These are phyloP conservation scores for Suillus spraguei DNA, from an alignment of 768 basidiomycete species.

Conservation along the genomic window DNA sequence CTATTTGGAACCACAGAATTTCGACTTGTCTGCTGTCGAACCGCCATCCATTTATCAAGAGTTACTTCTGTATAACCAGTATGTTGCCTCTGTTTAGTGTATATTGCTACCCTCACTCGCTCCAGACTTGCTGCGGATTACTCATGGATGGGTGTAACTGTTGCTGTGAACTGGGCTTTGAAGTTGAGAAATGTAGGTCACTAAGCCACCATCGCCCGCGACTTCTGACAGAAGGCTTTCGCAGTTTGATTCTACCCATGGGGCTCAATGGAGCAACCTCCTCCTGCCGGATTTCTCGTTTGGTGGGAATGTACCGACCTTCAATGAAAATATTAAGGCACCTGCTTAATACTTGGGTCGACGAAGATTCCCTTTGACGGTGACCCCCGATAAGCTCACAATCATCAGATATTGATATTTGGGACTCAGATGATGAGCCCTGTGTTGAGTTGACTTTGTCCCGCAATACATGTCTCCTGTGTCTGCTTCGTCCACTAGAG, in stretches of 20 bases:
- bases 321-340: too few relatives aligned
- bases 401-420: too few relatives aligned
- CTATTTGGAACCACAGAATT: conserved; percentile 1
- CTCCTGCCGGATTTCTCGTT: neutral
- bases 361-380: too few relatives aligned
- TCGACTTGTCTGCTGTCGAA: conserved; percentile 7
- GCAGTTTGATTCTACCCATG: neutral
- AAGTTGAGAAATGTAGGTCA: neutral
- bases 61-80: conserved; percentile 7
- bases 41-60: conserved; percentile 1
- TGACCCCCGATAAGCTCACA: too few relatives aligned
- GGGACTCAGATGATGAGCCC: too few relatives aligned
- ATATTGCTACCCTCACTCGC: too few relatives aligned
- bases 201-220: neutral
- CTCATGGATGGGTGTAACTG: too few relatives aligned
- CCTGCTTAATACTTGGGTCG: too few relatives aligned
- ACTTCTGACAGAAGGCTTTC: neutral
- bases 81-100: neutral
- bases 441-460: too few relatives aligned
- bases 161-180: neutral
- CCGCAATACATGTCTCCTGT: too few relatives aligned
- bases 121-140: too few relatives aligned
- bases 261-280: neutral
- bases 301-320: neutral
- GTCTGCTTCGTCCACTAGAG: too few relatives aligned